Base-by-base conservation (phyloP, 345 rosid genomes). In the Gossypium arboreum region DNA sequence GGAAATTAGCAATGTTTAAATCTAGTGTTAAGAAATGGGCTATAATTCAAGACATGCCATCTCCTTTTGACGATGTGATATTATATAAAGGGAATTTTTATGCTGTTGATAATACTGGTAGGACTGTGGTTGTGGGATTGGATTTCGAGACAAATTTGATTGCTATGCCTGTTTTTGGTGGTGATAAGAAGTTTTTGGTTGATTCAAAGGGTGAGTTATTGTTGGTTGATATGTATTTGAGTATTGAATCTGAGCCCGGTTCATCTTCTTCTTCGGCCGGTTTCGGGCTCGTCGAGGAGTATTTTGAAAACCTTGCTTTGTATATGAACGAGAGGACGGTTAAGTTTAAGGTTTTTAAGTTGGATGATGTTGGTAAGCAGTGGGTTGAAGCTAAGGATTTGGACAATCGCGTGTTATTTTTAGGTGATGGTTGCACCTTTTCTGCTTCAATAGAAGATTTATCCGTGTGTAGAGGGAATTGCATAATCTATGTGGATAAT, bases 111-210 rank as follows among this genome's bases (percentile, higher is more conserved):
- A 77, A 82, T 75, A 85, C 77, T 0, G 98, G 99, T 64, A 88
- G 89, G 68, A 81, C 88, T 62, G 93, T 95, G 54, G 50, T 80
- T 79, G 95, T 93, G 0, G 91, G 84, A 50, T 59, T 61, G 68
- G 77, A 80, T 73, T 54, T 83, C 34, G 68, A 73, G 11, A 58
- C 84, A 66, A 79, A 59, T 6, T 71, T 83, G 74, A 79, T 65
- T 77, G 94, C 84, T 0, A 66, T 47, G 47, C 84, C 97, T 48
- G 86, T 90, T 56, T 90, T 86, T 80, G 99, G 98, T 12, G 98
- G 98, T 45, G 97, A 93, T 64, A 93, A 90, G 92, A 95, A 93
- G 91, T 89, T 82, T 82, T 78, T 95, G 85, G 87, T 95, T 56
- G 92, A 95, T 73, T 93, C 97, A 13, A 69, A 76, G 27, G 94